Conservation (phyloP, 75 land plant genomes). For the Picea sitchensis region DNA sequence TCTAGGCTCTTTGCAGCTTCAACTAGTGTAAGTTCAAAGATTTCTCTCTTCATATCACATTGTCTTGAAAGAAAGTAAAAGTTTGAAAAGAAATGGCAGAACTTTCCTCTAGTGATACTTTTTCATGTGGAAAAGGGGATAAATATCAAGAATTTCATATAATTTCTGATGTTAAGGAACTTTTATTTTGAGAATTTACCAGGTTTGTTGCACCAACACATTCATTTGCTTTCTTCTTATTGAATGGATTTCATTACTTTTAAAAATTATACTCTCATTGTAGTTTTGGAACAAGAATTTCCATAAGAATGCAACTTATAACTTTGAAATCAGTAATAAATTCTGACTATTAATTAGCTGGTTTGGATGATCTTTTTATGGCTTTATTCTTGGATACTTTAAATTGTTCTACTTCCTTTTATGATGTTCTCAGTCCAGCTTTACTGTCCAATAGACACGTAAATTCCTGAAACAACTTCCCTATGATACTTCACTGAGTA, state of each 20-base stretch:
- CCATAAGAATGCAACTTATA: not conserved
- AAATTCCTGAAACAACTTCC: not conserved
- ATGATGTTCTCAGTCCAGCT: not conserved
- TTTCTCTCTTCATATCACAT: not conserved
- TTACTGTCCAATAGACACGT: not conserved
- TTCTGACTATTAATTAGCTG: not conserved
- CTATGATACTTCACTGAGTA: not conserved
- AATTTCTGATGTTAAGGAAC: not conserved
- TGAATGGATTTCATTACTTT: not conserved
- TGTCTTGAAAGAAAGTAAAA: not conserved
- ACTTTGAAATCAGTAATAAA: not conserved
- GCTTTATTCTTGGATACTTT: not conserved
- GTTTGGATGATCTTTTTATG: not conserved
- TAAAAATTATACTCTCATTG: not conserved
- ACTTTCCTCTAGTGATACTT: not conserved
- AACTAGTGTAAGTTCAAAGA: conserved; percentile 64
- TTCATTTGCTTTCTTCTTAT: too few relatives aligned
- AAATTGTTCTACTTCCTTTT: not conserved
- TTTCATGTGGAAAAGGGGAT: not conserved
- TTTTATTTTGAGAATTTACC: not conserved
- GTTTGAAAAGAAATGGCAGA: not conserved
- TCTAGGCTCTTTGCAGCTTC: conserved; percentile 60
- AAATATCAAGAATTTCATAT: not conserved
- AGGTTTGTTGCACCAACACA: too few relatives aligned
- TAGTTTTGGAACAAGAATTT: not conserved